These are phyloP conservation scores for Xylaria bambusicola DNA, from an alignment of 495 filamentous ascomycete species.

Conservation along the genomic window DNA sequence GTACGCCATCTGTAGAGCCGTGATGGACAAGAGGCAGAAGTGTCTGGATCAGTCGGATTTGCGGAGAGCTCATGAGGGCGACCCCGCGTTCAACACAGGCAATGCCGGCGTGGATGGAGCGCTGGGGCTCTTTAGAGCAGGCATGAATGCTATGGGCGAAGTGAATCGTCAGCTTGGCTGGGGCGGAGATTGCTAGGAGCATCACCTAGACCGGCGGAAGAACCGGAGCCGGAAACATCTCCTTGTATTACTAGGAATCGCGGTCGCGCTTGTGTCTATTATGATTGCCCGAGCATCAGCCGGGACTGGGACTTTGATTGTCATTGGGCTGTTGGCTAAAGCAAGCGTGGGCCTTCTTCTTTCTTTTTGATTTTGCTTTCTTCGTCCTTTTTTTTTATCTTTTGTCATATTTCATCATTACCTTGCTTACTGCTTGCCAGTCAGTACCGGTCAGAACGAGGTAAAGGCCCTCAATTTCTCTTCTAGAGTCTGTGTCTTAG, in stretches of 20 bases:
- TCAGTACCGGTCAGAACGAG: too few relatives aligned
- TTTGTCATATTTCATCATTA: too few relatives aligned
- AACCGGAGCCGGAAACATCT: background rate
- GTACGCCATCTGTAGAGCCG: conserved; percentile 41
- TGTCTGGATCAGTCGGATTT: conserved; percentile 45
- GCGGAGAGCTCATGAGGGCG: conserved; percentile 36
- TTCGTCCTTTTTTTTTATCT: background rate
- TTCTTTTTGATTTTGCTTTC: background rate
- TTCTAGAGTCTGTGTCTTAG: too few relatives aligned
- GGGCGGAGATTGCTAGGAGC: conserved; percentile 37
- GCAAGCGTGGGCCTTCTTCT: background rate
- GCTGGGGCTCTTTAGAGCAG: conserved; percentile 35
- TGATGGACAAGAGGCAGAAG: conserved; percentile 42
- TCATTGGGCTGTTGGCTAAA: background rate
- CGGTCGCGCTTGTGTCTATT: background rate
- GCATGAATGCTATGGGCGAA: conserved; percentile 45
- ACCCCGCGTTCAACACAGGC: conserved; percentile 26
- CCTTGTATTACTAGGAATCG: background rate
- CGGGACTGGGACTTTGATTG: conserved; percentile 1
- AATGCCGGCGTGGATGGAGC: conserved; percentile 32
- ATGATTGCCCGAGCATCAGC: background rate
- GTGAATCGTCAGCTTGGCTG: conserved; percentile 51
- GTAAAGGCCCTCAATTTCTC: too few relatives aligned
- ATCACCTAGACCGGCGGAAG: background rate
- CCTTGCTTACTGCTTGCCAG: too few relatives aligned